Base-by-base conservation (phyloP, 2,329 filamentous ascomycete genomes). In the Sarocladium brachiariae region DNA sequence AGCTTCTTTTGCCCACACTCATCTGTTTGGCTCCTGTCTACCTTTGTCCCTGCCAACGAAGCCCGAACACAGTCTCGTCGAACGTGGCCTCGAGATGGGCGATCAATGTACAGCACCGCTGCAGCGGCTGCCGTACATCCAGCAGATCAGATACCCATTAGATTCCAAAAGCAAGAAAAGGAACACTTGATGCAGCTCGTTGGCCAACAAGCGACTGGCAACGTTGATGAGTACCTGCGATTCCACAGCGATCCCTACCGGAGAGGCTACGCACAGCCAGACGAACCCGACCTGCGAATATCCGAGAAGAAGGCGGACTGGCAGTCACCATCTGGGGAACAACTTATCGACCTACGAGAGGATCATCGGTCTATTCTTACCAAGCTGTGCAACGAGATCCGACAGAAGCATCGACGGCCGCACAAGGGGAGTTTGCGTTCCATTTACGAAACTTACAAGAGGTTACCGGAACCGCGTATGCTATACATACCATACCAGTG, bases 181-280 rank as follows among this genome's bases (percentile, higher is more conserved):
- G 59, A 75, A 21, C 70, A 79, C 46, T 70, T 84, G 24, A 66
- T 83, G 52, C 69, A 66, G 0, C 66, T 82, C 43, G 72, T 85
- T 39, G 72, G 75, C 37, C 69, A 73, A 18, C 74, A 75, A 37
- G 68, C 70, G 38, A 70, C 70, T 45, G 67, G 67, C 16, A 69
- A 69, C 5, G 73, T 77, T 10, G 72, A 81, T 13, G 76, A 81
- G 24, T 72, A 81, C 53, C 64, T 82, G 37, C 65, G 74, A 30
- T 71, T 73, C 39, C 60, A 79, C 43, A 69, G 68, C 21, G 76
- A 81, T 52, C 79, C 78, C 0, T 80, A 76, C 54, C 67, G 74
- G 46, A 70, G 75, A 27, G 71, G 75, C 13, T 81, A 80, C 57
- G 78, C 79, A 8, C 67, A 66, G 7, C 62, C 75, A 2, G 70